A percentile compares a stretch with the other conserved stretches of the same genome.
Evolutionary conservation across 2,329 filamentous ascomycete genomes (phyloP).

Genomic region (Aspergillus tubingensis): DNA sequence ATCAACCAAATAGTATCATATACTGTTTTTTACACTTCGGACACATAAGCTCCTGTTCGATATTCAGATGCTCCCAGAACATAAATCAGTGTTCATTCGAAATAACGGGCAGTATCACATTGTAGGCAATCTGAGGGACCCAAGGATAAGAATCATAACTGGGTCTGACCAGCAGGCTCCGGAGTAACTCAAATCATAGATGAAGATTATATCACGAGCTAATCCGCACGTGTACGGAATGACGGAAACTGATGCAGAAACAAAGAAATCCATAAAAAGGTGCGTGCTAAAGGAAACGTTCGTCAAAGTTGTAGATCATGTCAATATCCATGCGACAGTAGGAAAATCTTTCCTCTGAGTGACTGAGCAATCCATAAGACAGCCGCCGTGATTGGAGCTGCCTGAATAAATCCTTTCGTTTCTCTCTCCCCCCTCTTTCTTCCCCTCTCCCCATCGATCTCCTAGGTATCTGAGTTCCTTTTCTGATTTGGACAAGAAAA

Average conservation of each 20-base stretch:
- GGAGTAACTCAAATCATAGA: constrained; percentile 4
- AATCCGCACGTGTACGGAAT: not conserved
- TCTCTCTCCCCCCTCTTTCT: too few species aligned
- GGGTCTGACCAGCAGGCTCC: constrained; percentile 4
- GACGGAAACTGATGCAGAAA: constrained; percentile 1
- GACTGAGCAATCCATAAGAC: not conserved
- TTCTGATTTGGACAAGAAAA: not conserved
- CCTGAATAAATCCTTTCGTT: too few species aligned
- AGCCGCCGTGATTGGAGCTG: not conserved
- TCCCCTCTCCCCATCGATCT: not conserved
- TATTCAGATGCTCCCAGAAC: not conserved
- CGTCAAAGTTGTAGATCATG: too few species aligned
- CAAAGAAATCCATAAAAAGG: not conserved
- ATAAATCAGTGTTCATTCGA: not conserved
- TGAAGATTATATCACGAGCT: constrained; percentile 2
- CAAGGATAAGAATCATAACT: not conserved
- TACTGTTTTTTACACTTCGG: not conserved
- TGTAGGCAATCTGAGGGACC: constrained; percentile 4
- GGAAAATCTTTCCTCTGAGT: too few species aligned
- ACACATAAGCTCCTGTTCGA: not conserved
- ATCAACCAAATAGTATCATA: too few species aligned
- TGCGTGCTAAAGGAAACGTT: too few species aligned
- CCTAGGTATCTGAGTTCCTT: not conserved
- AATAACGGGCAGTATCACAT: not conserved
- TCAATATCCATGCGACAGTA: too few species aligned